Percentiles rank a stretch among this genome's conserved stretches.
These are phyloP conservation scores for Gentiana dahurica DNA, from an alignment of 257 asterid species.

Conservation along the genomic window DNA sequence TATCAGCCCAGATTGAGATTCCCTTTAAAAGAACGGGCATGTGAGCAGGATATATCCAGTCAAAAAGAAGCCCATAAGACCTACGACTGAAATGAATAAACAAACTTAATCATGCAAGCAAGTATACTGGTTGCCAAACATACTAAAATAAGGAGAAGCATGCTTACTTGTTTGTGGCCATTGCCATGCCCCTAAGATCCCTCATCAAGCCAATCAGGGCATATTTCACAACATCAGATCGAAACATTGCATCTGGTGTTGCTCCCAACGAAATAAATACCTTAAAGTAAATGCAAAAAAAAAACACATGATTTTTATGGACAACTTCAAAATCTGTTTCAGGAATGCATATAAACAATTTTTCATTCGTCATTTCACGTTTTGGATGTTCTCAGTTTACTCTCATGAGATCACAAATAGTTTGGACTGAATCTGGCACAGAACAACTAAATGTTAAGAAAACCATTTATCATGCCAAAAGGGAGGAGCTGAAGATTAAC, in stretches of 20 bases:
- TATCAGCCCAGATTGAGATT: constrained; percentile 90
- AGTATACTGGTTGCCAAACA: not conserved
- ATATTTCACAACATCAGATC: constrained; percentile 78
- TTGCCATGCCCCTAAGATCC: constrained; percentile 88
- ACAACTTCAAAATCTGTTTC: too few species aligned
- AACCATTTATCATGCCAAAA: too few species aligned
- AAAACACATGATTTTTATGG: too few species aligned
- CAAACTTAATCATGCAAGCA: not conserved
- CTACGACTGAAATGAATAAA: constrained; percentile 61
- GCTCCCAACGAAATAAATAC: constrained; percentile 68
- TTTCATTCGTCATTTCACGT: not conserved
- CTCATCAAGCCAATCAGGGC: constrained; percentile 94
- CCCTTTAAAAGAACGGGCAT: constrained; percentile 85
- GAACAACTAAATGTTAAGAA: too few species aligned
- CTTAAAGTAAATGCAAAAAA: constrained; percentile 19
- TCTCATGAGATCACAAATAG: not conserved
- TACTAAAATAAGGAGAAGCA: constrained; percentile 4
- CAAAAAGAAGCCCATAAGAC: constrained; percentile 82
- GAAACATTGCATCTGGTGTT: constrained; percentile 70
- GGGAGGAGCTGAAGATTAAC: too few species aligned
- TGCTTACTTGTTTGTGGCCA: constrained; percentile 89
- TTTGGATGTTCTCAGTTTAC: not conserved
- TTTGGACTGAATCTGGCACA: too few species aligned
- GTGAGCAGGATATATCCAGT: constrained; percentile 96
- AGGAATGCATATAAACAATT: not conserved